Base-by-base conservation (phyloP, 75 land plant genomes). In the Pinus taeda region DNA sequence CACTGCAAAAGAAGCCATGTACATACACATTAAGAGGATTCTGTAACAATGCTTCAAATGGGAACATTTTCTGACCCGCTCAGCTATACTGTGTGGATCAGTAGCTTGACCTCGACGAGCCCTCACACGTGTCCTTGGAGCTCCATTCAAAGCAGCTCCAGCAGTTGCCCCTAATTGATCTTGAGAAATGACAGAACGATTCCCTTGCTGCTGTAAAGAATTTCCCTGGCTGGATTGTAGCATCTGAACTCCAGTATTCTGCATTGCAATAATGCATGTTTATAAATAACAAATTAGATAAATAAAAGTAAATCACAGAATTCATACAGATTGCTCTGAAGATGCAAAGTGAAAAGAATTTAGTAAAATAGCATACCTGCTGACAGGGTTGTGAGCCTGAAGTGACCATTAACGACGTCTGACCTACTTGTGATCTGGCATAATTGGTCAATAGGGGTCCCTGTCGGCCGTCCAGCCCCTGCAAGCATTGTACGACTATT, bases 101-200 rank as follows among this genome's bases (percentile, higher is more conserved):
- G 89, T 88, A 15, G 89, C 89, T 77, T 88, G 90, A 29, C 90
- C 90, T 59, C 90, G 76, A n/a, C 90, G 75, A 69, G 90, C 90
- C 70, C 90, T 85, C 13, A 77, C 84, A 17, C 86, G 83, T 57
- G 76, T 76, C 39, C 84, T 77, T 24, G 59, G 39, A 74, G 64
- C 76, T 20, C 79, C 83, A 60, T 75, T 74, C 6, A 39, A 59
- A 61, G 55, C 85, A 61, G 67, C 49, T 3, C 21, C 60, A 59
- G 72, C 58, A 26, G 71, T n/a, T 18, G 73, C 21, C 15, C 55
- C 60, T 29, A 76, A 26, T 55, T 80, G 83, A 26, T 53, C 20
- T 60, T 71, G 83, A 60, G 85, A 59, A 80, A 74, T 42, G 15
- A 62, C 45, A 18, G 73, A 26, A 49, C 59, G 71, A 37, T 53